Evolutionary conservation across 352 stramenopile species (phyloP).

Genomic region (Globisporangium paddicum): DNA sequence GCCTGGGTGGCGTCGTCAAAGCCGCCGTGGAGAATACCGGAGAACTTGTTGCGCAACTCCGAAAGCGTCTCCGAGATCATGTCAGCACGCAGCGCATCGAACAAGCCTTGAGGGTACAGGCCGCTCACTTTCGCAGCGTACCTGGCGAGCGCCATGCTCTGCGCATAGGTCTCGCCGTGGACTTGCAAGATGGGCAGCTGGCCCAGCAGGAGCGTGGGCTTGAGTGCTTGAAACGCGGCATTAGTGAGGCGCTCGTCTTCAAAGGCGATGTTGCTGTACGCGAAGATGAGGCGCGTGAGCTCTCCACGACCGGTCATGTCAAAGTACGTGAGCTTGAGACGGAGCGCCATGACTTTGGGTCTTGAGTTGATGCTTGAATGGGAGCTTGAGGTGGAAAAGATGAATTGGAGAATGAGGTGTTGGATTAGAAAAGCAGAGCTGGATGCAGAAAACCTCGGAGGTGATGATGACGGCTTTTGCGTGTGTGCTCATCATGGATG

Average conservation of each 20-base stretch:
- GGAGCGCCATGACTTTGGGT: neutral
- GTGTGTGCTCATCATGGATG: too few species aligned
- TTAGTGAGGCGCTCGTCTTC: neutral
- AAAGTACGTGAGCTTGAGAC: conserved; percentile 2
- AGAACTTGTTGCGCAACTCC: conserved; percentile 4
- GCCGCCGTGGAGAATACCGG: neutral
- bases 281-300: neutral
- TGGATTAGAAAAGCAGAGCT: neutral
- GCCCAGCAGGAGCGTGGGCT: conserved; percentile 1
- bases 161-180: conserved; percentile 7
- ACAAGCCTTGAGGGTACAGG: conserved; percentile 15
- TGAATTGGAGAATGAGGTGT: neutral
- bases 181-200: conserved; percentile 23
- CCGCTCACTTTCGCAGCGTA: conserved; percentile 20
- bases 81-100: conserved; percentile 10
- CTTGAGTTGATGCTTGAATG: neutral
- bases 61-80: conserved; percentile 11
- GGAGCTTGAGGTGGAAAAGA: neutral
- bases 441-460: neutral
- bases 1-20: neutral
- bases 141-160: conserved; percentile 20
- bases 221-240: neutral
- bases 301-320: neutral
- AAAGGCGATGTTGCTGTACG: neutral
- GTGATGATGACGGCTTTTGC: neutral